A percentile compares a stretch with the other conserved stretches of the same genome.
phyloP scores from a whole-genome alignment of 768 basidiomycete genomes.

The Suillus weaverae region DNA sequence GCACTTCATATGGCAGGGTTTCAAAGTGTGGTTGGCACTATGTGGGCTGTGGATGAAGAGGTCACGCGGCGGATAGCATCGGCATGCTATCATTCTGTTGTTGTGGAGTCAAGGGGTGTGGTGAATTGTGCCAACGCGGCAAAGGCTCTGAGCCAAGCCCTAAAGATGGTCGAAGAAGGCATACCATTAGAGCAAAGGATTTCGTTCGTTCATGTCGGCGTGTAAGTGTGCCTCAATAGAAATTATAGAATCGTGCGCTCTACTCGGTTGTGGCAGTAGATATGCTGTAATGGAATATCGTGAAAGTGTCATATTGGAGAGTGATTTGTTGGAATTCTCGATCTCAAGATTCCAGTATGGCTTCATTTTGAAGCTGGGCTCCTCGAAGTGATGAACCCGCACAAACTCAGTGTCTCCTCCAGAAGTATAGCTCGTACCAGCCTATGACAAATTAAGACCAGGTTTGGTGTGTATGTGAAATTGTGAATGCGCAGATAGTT shows the following conservation, averaged over 20 bases:
- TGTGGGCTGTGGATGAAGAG: conserved; percentile 34
- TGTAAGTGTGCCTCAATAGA: conserved; percentile 7
- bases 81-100: conserved; percentile 22
- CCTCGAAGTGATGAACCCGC: conserved; percentile 92
- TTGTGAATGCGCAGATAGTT: too few species aligned
- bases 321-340: conserved; percentile 43
- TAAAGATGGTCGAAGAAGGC: conserved; percentile 12
- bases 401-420: conserved; percentile 96
- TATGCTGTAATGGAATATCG: background rate
- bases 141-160: conserved; percentile 19
- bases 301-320: background rate
- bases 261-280: background rate
- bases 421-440: conserved; percentile 87
- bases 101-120: conserved; percentile 14
- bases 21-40: conserved; percentile 33
- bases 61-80: conserved; percentile 19
- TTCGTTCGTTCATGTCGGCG: conserved; percentile 31
- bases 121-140: conserved; percentile 20
- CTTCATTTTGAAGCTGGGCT: conserved; percentile 86
- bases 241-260: background rate
- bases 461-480: too few species aligned
- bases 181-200: conserved; percentile 26
- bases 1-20: conserved; percentile 34
- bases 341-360: conserved; percentile 89
- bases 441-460: conserved; percentile 8